Evolutionary conservation across 805 yeast species (phyloP), one percentile per base, ranked within the genome.

Genomic region (Saccharomycopsis oosterbeekiorum): DNA sequence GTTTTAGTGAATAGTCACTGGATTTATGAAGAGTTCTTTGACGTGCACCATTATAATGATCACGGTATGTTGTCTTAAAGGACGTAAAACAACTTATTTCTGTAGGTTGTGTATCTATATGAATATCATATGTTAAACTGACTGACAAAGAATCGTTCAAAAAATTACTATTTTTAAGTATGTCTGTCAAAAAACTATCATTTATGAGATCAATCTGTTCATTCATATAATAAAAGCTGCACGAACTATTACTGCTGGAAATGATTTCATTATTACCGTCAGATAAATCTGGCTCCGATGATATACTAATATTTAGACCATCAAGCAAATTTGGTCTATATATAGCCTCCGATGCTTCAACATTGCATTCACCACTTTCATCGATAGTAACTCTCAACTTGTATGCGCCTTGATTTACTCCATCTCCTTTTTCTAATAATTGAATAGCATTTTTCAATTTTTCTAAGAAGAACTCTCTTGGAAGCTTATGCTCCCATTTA

Each of bases 1-100:
- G 76, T 0, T 73, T 69, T 10, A 65, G 64, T 1, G 75, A 74
- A 17, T 79, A 71, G 62, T 37, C 15, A 66, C 65, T 58, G 37
- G 63, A 60, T 15, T 64, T 40, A 0, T 69, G 64, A 2, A 82
- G 68, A 53, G 73, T 66, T 54, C 89, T 74, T 0, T 70, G 71
- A 61, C 97, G 74, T 0, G 96, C 86, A 1, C 70, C 76, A 54
- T 75, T 79, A 70, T 92, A 91, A 55, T 78, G 82, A 2, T 74
- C 75, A 64, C 99, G 77, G 26, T 76, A 73, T 0, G 97, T 88
- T 0, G 98, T 93, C 70, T 93, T 93, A 74, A 91, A 87, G 4
- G 96, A 85, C 0, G 97, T 89, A 72, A 88, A 89, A 1, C 89
- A 88, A 1, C 96, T 82, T 1, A 83, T 79, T 54, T 78, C 65